phyloP scores from a whole-genome alignment of 2,329 filamentous ascomycete genomes.

The Trichoderma sp. region DNA sequence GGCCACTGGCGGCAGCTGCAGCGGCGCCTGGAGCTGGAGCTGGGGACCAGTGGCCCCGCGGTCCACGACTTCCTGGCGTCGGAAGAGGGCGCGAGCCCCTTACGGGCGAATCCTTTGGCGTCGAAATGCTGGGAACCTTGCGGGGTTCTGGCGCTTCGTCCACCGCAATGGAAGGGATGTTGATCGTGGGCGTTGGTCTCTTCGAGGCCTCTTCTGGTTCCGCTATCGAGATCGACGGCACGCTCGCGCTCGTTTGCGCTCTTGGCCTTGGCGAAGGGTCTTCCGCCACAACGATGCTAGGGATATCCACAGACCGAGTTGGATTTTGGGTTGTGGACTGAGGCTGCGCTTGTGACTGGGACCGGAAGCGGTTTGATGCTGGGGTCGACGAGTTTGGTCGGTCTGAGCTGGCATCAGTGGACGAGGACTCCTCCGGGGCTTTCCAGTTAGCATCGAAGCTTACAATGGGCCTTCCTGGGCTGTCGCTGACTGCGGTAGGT shows the following conservation, averaged over 20 bases:
- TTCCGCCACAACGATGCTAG: conserved; percentile 58
- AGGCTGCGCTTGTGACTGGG: conserved; percentile 17
- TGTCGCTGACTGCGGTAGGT: conserved; percentile 88
- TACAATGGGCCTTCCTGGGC: conserved; percentile 88
- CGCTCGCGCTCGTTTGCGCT: conserved; percentile 34
- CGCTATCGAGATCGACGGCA: conserved; percentile 43
- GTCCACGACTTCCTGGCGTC: conserved; percentile 44
- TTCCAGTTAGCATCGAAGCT: conserved; percentile 90
- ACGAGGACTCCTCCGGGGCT: conserved; percentile 62
- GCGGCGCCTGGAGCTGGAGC: conserved; percentile 39
- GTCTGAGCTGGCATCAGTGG: conserved; percentile 64
- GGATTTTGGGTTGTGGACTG: conserved; percentile 28
- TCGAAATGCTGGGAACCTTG: conserved; percentile 49
- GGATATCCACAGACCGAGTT: conserved; percentile 46
- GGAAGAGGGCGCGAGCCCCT: conserved; percentile 44
- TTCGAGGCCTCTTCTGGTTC: conserved; percentile 31
- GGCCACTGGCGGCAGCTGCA: conserved; percentile 38
- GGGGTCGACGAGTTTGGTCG: conserved; percentile 35
- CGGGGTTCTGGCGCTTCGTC: conserved; percentile 38
- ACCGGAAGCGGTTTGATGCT: conserved; percentile 20
- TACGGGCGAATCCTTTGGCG: conserved; percentile 45
- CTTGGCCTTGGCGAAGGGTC: conserved; percentile 42
- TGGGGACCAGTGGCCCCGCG: conserved; percentile 61
- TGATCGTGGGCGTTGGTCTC: conserved; percentile 40
- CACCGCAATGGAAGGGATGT: conserved; percentile 55